phyloP scores from a whole-genome alignment of 2,329 filamentous ascomycete species.

The Colletotrichum gigasporum region DNA sequence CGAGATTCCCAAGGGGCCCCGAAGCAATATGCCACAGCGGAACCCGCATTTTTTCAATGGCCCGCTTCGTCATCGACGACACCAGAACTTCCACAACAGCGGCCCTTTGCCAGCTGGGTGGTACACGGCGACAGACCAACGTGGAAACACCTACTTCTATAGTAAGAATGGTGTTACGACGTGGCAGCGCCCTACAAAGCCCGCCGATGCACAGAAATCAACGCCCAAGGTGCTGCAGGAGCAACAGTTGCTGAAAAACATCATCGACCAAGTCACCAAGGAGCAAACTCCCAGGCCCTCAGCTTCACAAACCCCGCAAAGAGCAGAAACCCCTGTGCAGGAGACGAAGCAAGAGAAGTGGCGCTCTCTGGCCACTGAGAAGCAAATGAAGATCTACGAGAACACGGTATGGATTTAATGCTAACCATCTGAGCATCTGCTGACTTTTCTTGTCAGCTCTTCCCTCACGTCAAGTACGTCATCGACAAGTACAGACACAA shows the following conservation, averaged over 20 bases:
- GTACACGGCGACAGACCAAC: slow-evolving; percentile 78
- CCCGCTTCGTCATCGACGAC: slow-evolving; percentile 53
- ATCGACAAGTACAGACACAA: slow-evolving; percentile 88
- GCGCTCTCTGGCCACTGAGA: slow-evolving; percentile 76
- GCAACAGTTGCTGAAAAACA: slow-evolving; percentile 81
- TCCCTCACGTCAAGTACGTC: slow-evolving; percentile 85
- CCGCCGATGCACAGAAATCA: slow-evolving; percentile 71
- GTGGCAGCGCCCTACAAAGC: slow-evolving; percentile 80
- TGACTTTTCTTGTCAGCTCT: slow-evolving; percentile 64
- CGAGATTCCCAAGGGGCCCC: slow-evolving; percentile 66
- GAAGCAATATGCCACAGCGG: slow-evolving; percentile 67
- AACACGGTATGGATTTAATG: slow-evolving; percentile 74
- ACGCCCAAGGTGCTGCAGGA: slow-evolving; percentile 71
- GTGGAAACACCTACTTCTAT: slow-evolving; percentile 87
- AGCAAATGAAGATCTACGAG: slow-evolving; percentile 95
- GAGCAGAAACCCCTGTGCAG: slow-evolving; percentile 61
- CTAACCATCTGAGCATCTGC: neutral
- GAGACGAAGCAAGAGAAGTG: slow-evolving; percentile 76
- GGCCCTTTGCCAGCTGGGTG: slow-evolving; percentile 81
- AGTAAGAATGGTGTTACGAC: slow-evolving; percentile 79
- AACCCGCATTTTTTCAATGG: slow-evolving; percentile 57
- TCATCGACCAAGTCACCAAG: slow-evolving; percentile 85
- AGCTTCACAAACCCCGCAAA: slow-evolving; percentile 72
- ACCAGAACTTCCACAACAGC: slow-evolving; percentile 59
- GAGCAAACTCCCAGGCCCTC: slow-evolving; percentile 64